phyloP scores from a whole-genome alignment of 163 green algal species.

The Botryococcus braunii region DNA sequence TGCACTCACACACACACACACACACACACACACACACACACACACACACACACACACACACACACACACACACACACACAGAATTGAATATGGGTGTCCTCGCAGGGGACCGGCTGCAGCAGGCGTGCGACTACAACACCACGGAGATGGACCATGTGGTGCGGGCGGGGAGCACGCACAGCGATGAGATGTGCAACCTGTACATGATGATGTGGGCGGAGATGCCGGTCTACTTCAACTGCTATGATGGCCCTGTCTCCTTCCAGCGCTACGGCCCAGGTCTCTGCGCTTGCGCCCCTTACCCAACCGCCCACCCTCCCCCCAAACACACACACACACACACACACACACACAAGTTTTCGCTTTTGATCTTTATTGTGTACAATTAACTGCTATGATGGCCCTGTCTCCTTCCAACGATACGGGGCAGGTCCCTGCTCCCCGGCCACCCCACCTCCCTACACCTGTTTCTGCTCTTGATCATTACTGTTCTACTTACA shows the following conservation, averaged over 20 bases:
- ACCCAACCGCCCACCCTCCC: not conserved
- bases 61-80: too few relatives aligned
- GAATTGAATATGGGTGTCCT: slow-evolving; percentile 38
- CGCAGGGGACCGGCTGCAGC: slow-evolving; percentile 59
- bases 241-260: slow-evolving; percentile 21
- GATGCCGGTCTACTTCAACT: slow-evolving; percentile 53
- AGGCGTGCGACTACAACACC: slow-evolving; percentile 76
- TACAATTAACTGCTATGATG: slow-evolving; percentile 40
- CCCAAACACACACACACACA: too few relatives aligned
- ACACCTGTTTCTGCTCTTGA: too few relatives aligned
- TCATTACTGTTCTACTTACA: too few relatives aligned
- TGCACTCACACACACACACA: too few relatives aligned
- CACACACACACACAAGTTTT: too few relatives aligned
- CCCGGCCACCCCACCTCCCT: too few relatives aligned
- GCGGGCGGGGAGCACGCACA: slow-evolving; percentile 16
- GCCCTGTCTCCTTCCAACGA: slow-evolving; percentile 15
- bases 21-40: too few relatives aligned
- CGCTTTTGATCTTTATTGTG: too few relatives aligned
- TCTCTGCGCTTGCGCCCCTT: not conserved
- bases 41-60: not conserved
- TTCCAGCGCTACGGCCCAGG: slow-evolving; percentile 18
- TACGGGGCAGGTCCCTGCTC: slow-evolving; percentile 10
- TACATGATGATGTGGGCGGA: slow-evolving; percentile 70
- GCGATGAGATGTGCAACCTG: slow-evolving; percentile 87
- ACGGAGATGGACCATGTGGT: not conserved